These are phyloP conservation scores for Opeltia flavorubescens DNA, from an alignment of 495 filamentous ascomycete genomes.

Conservation along the genomic window DNA sequence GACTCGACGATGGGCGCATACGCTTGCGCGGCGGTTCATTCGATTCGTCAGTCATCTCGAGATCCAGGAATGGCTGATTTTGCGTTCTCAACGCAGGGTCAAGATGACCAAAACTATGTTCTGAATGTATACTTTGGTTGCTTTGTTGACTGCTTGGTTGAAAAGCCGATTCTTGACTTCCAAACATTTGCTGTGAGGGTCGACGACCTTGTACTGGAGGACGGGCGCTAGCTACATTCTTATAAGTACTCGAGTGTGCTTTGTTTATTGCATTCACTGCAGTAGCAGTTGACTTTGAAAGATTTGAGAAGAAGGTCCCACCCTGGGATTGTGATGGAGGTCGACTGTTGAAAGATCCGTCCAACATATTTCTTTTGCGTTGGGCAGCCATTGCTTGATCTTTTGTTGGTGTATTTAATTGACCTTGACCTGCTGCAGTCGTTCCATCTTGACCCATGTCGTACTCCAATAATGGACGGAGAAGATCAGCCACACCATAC, in stretches of 20 bases:
- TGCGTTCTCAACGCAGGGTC: slow-evolving; percentile 42
- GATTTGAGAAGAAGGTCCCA: slow-evolving; percentile 91
- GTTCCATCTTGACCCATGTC: slow-evolving; percentile 70
- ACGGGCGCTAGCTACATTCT: slow-evolving; percentile 33
- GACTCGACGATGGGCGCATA: slow-evolving; percentile 37
- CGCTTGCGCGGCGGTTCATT: slow-evolving; percentile 80
- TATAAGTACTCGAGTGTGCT: slow-evolving; percentile 67
- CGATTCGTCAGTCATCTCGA: slow-evolving; percentile 35
- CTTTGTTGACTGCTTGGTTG: slow-evolving; percentile 52
- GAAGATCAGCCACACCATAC: slow-evolving; percentile 80
- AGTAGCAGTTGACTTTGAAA: slow-evolving; percentile 80
- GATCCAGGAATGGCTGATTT: slow-evolving; percentile 18
- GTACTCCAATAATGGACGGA: slow-evolving; percentile 75
- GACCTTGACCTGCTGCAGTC: slow-evolving; percentile 40
- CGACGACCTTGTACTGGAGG: slow-evolving; percentile 35
- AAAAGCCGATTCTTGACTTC: slow-evolving; percentile 46
- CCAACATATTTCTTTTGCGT: slow-evolving; percentile 72
- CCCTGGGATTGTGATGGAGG: slow-evolving; percentile 46
- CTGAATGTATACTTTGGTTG: slow-evolving; percentile 46
- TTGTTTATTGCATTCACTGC: slow-evolving; percentile 93
- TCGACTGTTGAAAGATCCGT: slow-evolving; percentile 53
- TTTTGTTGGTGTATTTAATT: slow-evolving; percentile 87
- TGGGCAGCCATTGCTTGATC: slow-evolving; percentile 98
- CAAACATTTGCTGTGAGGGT: slow-evolving; percentile 49
- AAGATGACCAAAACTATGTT: slow-evolving; percentile 45